Base-by-base conservation (phyloP, 768 basidiomycete species). In the Lepiota subincarnata region DNA sequence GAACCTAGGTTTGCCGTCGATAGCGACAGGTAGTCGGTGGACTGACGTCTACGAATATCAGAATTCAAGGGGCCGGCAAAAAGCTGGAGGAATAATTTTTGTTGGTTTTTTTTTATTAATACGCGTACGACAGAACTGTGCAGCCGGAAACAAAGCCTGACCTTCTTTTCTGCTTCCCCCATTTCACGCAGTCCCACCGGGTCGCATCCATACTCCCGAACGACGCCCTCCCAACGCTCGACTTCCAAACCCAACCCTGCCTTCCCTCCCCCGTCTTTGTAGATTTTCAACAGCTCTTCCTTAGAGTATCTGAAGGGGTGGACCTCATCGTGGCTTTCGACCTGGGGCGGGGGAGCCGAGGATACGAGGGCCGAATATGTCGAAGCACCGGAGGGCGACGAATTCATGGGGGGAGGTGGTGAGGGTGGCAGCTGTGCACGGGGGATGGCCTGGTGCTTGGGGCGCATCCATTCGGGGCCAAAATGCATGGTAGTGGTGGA, bases 401-500 rank as follows among this genome's bases (percentile, higher is more conserved):
- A 66, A 60, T 66, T 67, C 28, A 67, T 59, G 22, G 79, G 80
- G 24, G 85, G 85, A 20, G 86, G 81, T 1, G 87, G 78, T 13
- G 87, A 77, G 46, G 81, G 78, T 48, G 67, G 75, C 58, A 76
- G 83, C 39, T 75, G 69, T 31, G 31, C 10, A 64, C 77, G 82
- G 57, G 77, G 60, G 41, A 78, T 67, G 42, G 77, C 68, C 53
- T 82, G 80, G 57, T 80, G 81, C 73, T 91, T 91, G 60, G 84
- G 80, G 63, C 90, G 83, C 90, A 92, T 92, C 90, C 90, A 92
- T 72, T 92, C 90, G 43, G 90, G 90, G 64, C 89, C 90, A 76
- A 92, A 92, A 68, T 92, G 90, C 83, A 92, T 87, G 10, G 88
- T 85, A 58, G 87, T 73, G 57, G 76, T 72, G 56, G 79, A 75